Evolutionary conservation across 768 basidiomycete species (phyloP), one percentile per base, ranked within the genome.

Genomic region (Collybia sordida): DNA sequence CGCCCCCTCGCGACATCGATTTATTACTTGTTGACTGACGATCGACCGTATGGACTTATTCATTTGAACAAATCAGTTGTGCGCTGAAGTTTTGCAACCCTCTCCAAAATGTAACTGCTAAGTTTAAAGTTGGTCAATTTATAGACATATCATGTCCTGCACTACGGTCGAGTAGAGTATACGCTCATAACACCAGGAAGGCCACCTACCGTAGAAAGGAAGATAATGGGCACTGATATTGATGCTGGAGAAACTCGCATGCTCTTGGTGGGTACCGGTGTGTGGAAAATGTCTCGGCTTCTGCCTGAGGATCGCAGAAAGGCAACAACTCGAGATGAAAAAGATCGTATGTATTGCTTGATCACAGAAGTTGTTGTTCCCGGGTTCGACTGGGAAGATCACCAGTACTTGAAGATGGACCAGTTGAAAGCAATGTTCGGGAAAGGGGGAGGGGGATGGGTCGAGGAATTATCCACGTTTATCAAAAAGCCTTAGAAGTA

Each of bases 281-380:
- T 71, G 9, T 82, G 79, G 74, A 88, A 84, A 54, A 86, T 73
- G 60, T 76, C 72, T 18, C 71, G 72, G 39, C 76, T 83, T 0
- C 78, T 82, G 9, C 75, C 64, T 17, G 70, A 64, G 27, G 72
- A 71, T 54, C 51, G 75, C 18, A 59, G 61, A 7, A 57, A 54
- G n/a, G 69, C 66, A 3, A 57, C 55, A 36, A 65, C 71, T 3
- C 50, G 58, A 6, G 66, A 69, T 42, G 61, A 71, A 36, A 61
- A 64, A 50, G 63, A 70, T 28, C 50, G 57, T n/a, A 65, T 66
- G 0, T 75, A 80, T 4, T 81, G 80, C 53, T 62, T 85, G 47
- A 81, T 85, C 54, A 78, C 75, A 15, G 81, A 83, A 64, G 74
- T 83, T 4, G 80, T 83, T n/a, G 73, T 81, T 9, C 81, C 81